Base-by-base conservation (phyloP, 192 early-diverging fungal species). In the Podila epicladia region DNA sequence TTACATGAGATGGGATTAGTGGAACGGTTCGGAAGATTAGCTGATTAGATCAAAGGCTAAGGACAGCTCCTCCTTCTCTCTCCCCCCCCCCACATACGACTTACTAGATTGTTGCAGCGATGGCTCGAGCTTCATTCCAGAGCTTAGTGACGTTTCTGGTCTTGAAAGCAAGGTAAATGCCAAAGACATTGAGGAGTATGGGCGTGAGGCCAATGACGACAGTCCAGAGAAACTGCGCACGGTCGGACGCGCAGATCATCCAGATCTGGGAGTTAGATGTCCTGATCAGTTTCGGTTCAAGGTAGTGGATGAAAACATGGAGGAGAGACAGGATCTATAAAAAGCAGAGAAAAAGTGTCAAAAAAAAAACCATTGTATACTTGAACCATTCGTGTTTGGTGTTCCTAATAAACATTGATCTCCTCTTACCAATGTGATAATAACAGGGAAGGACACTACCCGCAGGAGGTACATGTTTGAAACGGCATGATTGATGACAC, bases 91-190 rank as follows among this genome's bases (percentile, higher is more conserved):
- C 35, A 37, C 24, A 11, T 9, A 11, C 22, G 24, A 50, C 58
- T 63, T 68, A 74, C 73, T 74, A 74, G 38, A 74, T 67, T 7
- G 73, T 68, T 7, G 38, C 33, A 7, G 73, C 65, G 29, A 74
- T 74, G 12, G 73, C 67, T 17, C 73, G 73, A 19, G 73, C 73
- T 31, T 74, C 73, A 22, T 74, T 74, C 73, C 73, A 74, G 19
- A 74, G 73, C 5, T 38, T 64, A 4, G 60, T 74, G 8, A 74
- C 73, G 38, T 74, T 74, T 15, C 65, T 58, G 9, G 73, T 74
- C 51, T 68, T 74, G 51, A 74, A 74, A 2, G 73, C 73, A 38
- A 74, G 51, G 28, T 68, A 74, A 3, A 74, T 51, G 2, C 65
- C 73, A 74, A 74, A 74, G 32, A 74, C 9, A 24, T 61, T 62